Evolutionary conservation across 352 stramenopile genomes (phyloP), one percentile per base, ranked within the genome.

Genomic region (Lagenidium giganteum): DNA sequence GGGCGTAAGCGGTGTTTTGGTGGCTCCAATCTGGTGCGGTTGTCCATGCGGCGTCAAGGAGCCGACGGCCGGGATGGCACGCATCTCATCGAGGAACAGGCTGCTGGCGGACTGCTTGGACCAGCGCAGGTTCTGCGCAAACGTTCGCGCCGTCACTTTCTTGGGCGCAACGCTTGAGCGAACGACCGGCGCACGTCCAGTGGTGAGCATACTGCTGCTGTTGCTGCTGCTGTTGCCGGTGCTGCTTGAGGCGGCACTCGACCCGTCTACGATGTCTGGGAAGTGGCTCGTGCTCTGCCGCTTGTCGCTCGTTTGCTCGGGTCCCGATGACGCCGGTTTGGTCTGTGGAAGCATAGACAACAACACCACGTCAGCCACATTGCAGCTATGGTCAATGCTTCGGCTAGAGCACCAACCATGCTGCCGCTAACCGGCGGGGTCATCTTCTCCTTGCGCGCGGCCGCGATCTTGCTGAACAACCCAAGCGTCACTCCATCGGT

Each of bases 381-480:
- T n/a, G n/a, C n/a, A n/a, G n/a, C n/a, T n/a, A n/a, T n/a, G n/a
- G n/a, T n/a, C n/a, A n/a, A n/a, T n/a, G 40, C 8, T 16, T 35
- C 27, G 27, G n/a, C 40, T 35, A 37, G 5, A 44, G 3, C 17
- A 52, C 25, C 17, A 2, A 33, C 35, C 30, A 22, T 42, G 18
- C 5, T 8, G 8, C 20, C 47, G 33, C 20, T 21, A 24, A 22
- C 42, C 49, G 28, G 78, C 16, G 46, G 40, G 30, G 61, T 68
- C 12, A 87, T 61, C 42, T 82, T 82, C 41, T 87, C 70, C 55
- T 83, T 89, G 37, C 71, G 71, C 25, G 62, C 69, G 14, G 74
- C 71, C 35, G 71, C 70, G 42, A 89, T 84, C 57, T 89, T 89
- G 45, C 71, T 83, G 52, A 87, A 84, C 41, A 87, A 59, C 1